A percentile compares a stretch with the other conserved stretches of the same genome.
Conservation (phyloP, 2,329 filamentous ascomycete genomes). For the Ascochyta rabiei region DNA sequence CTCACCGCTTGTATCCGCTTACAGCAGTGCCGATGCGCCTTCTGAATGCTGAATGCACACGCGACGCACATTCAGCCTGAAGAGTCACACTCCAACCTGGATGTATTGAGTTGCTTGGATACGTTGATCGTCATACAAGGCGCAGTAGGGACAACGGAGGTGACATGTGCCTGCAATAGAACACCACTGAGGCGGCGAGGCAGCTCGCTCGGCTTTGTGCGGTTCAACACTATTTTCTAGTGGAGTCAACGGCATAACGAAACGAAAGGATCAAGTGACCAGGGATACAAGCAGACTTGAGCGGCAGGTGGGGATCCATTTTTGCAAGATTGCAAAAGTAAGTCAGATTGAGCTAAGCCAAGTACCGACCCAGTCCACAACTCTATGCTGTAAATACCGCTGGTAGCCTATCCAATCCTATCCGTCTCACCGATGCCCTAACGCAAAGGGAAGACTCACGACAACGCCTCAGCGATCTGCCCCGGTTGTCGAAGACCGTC, state of each 20-base stretch:
- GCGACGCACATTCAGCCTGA: constrained; percentile 22
- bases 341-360: constrained; percentile 7
- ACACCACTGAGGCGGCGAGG: neutral
- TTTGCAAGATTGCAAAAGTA: constrained; percentile 18
- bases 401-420: constrained; percentile 36
- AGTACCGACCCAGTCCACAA: constrained; percentile 13
- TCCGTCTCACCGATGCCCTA: constrained; percentile 17
- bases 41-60: constrained; percentile 21
- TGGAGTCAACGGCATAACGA: constrained; percentile 17
- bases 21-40: constrained; percentile 7
- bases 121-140: neutral
- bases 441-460: constrained; percentile 1
- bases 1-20: constrained; percentile 34
- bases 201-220: constrained; percentile 16
- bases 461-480: constrained; percentile 7
- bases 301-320: constrained; percentile 23
- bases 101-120: neutral
- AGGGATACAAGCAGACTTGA: constrained; percentile 12
- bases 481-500: constrained; percentile 27
- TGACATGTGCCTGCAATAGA: neutral
- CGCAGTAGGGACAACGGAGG: constrained; percentile 8
- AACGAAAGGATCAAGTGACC: constrained; percentile 29
- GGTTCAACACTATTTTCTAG: constrained; percentile 24
- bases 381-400: constrained; percentile 19
- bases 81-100: constrained; percentile 12